Percentiles rank a stretch among this genome's conserved stretches.
phyloP scores from a whole-genome alignment of 2,329 filamentous ascomycete genomes.

The Alternaria viburni region DNA sequence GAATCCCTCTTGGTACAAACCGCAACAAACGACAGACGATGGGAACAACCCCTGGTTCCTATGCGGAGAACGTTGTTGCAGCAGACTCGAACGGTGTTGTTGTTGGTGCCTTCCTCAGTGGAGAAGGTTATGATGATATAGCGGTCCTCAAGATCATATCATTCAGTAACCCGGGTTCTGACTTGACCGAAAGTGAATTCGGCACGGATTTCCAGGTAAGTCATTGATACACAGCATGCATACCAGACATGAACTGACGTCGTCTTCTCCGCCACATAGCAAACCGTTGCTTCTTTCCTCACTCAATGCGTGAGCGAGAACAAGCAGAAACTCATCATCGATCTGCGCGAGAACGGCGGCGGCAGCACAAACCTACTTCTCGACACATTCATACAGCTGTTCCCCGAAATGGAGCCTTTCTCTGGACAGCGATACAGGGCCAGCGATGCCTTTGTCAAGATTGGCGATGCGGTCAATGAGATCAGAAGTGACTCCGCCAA shows the following conservation, averaged over 20 bases:
- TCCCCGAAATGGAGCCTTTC: conserved; percentile 54
- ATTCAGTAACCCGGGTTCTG: conserved; percentile 36
- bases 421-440: conserved; percentile 32
- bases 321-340: conserved; percentile 66
- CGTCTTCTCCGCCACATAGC: neutral
- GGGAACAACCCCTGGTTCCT: neutral
- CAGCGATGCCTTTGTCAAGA: conserved; percentile 20
- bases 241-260: neutral
- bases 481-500: conserved; percentile 23
- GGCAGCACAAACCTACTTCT: conserved; percentile 51
- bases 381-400: conserved; percentile 58
- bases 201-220: conserved; percentile 35
- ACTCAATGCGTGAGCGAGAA: conserved; percentile 50
- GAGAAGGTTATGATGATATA: conserved; percentile 40
- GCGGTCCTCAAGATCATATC: conserved; percentile 53
- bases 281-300: conserved; percentile 51
- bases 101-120: conserved; percentile 53
- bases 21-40: conserved; percentile 27
- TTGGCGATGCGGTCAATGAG: conserved; percentile 30
- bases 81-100: conserved; percentile 30
- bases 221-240: too few relatives aligned
- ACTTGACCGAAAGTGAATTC: conserved; percentile 18
- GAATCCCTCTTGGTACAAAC: conserved; percentile 28
- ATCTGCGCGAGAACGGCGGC: conserved; percentile 65
- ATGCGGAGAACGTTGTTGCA: conserved; percentile 21